A percentile compares a stretch with the other conserved stretches of the same genome.
phyloP scores from a whole-genome alignment of 1,139 yeast genomes.

The Blastobotrys malaysiensis region DNA sequence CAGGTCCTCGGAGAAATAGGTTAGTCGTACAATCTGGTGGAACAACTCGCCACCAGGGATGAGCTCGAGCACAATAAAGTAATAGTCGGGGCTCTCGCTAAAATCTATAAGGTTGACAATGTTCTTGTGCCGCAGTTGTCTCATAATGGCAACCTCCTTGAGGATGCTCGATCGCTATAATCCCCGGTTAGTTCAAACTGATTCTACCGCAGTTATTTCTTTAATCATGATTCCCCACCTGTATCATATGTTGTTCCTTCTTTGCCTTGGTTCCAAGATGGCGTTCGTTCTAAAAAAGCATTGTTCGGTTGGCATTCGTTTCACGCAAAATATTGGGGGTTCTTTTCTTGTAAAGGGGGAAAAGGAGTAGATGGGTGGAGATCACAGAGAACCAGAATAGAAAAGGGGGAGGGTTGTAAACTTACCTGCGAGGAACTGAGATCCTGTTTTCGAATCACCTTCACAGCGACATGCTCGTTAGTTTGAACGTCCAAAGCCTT shows the following conservation, averaged over 20 bases:
- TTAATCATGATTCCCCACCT: conserved; percentile 21
- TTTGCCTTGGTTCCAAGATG: conserved; percentile 28
- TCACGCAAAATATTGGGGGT: no score
- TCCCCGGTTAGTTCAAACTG: conserved; percentile 11
- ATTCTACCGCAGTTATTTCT: not conserved
- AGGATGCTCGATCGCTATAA: conserved; percentile 49
- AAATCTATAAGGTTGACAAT: conserved; percentile 68
- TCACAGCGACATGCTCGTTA: conserved; percentile 65
- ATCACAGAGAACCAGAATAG: not conserved
- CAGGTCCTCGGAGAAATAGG: conserved; percentile 83
- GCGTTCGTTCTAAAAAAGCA: conserved; percentile 9
- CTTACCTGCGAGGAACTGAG: conserved; percentile 42
- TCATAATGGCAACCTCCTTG: conserved; percentile 84
- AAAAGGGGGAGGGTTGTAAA: conserved; percentile 16
- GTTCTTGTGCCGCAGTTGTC: conserved; percentile 64
- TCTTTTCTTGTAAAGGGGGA: no score
- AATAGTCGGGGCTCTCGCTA: conserved; percentile 56
- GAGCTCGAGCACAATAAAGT: conserved; percentile 77
- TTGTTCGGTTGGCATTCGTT: conserved; percentile 1
- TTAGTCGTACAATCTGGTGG: conserved; percentile 84
- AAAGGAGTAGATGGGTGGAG: no score
- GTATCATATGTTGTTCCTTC: conserved; percentile 28
- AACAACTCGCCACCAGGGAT: conserved; percentile 93
- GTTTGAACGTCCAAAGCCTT: conserved; percentile 53
- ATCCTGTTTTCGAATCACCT: conserved; percentile 70